Conservation (phyloP, 805 yeast species). For the Candida dajiaensis region DNA sequence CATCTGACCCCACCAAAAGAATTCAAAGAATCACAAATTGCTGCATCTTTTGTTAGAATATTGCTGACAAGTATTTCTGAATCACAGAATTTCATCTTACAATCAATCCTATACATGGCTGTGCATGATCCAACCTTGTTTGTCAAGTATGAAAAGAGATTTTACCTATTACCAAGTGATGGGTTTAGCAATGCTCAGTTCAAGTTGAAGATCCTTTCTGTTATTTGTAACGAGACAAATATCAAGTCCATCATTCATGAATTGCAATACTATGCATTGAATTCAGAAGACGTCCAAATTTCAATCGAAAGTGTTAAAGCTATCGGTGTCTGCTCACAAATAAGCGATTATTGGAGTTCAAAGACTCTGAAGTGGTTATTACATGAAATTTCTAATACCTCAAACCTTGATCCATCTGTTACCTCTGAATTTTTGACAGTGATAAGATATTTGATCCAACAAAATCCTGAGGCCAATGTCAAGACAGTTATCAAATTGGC, state of each 20-base stretch:
- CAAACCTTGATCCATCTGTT: constrained; percentile 24
- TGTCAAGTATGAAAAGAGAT: constrained; percentile 35
- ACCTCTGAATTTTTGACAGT: constrained; percentile 67
- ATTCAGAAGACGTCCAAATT: constrained; percentile 19
- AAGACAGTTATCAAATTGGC: constrained; percentile 50
- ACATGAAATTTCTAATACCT: constrained; percentile 32
- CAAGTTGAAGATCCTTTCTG: constrained; percentile 58
- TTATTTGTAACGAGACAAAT: constrained; percentile 48
- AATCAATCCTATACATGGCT: constrained; percentile 38
- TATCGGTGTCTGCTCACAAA: constrained; percentile 54
- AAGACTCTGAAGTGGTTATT: constrained; percentile 62
- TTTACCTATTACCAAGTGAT: constrained; percentile 57
- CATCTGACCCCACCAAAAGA: constrained; percentile 54
- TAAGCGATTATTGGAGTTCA: constrained; percentile 41
- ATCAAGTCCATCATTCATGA: constrained; percentile 51
- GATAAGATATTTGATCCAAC: constrained; percentile 65
- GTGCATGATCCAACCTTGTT: constrained; percentile 31
- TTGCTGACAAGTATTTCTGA: constrained; percentile 29
- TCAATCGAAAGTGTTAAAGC: constrained; percentile 51
- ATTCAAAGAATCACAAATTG: constrained; percentile 43
- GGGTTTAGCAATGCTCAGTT: constrained; percentile 33
- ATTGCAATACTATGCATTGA: constrained; percentile 49
- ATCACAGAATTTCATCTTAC: constrained; percentile 35
- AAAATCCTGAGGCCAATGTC: constrained; percentile 46
- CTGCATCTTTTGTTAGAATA: constrained; percentile 43